These are phyloP conservation scores for Annulohypoxylon bovei DNA, from an alignment of 495 filamentous ascomycete species.

Conservation along the genomic window DNA sequence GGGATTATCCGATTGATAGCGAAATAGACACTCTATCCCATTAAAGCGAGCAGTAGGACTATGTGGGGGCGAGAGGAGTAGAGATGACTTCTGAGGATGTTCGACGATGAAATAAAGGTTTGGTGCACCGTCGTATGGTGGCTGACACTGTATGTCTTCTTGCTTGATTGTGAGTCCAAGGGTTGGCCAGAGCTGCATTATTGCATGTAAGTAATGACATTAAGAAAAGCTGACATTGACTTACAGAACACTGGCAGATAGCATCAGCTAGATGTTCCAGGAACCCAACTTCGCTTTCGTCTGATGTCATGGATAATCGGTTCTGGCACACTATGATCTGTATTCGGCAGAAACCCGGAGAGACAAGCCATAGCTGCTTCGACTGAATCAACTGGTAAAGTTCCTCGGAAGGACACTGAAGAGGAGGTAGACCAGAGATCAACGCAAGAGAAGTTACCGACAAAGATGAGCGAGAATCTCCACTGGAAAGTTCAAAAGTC, in stretches of 20 bases:
- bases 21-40: conserved; percentile 45
- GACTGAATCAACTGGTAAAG: conserved; percentile 32
- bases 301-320: neutral
- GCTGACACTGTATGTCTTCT: conserved; percentile 36
- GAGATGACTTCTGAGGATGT: conserved; percentile 44
- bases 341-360: conserved; percentile 42
- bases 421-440: conserved; percentile 24
- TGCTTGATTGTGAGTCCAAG: conserved; percentile 36
- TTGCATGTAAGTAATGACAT: conserved; percentile 21
- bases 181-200: conserved; percentile 36
- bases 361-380: conserved; percentile 44
- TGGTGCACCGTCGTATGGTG: conserved; percentile 35
- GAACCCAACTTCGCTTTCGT: conserved; percentile 26
- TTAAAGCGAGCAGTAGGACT: conserved; percentile 46
- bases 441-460: conserved; percentile 40
- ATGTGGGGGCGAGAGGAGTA: conserved; percentile 45
- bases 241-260: conserved; percentile 40
- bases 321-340: conserved; percentile 36
- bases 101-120: conserved; percentile 46
- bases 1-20: conserved; percentile 13
- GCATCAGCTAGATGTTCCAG: conserved; percentile 39
- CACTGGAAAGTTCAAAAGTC: conserved; percentile 31
- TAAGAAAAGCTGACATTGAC: neutral
- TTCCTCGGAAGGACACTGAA: conserved; percentile 20
- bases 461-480: conserved; percentile 20